phyloP scores from a whole-genome alignment of 164 flowering plant species.

The Umbellularia californica region DNA sequence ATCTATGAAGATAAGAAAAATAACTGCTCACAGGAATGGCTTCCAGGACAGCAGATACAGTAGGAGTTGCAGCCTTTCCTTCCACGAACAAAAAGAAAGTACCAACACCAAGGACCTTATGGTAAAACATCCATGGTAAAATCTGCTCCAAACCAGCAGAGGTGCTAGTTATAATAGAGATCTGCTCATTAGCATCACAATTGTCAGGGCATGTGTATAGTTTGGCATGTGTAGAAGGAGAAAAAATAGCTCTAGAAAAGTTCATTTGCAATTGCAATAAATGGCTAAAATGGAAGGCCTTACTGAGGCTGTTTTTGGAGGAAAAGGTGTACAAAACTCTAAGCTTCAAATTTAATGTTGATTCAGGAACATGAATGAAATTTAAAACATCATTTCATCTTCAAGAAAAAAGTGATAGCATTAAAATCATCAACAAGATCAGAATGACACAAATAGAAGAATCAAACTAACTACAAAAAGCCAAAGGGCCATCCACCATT shows the following conservation, averaged over 20 bases:
- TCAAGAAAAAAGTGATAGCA: not conserved
- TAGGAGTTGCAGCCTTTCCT: constrained; percentile 92
- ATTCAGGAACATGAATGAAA: not conserved
- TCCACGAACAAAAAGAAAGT: constrained; percentile 91
- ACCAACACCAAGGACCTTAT: constrained; percentile 87
- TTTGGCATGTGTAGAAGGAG: not conserved
- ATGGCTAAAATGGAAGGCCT: not conserved
- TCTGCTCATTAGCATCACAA: constrained; percentile 22
- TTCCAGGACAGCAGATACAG: constrained; percentile 76
- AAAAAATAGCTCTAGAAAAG: too few species aligned
- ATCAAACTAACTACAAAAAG: too few species aligned
- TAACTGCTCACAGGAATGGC: constrained; percentile 75
- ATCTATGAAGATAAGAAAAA: not conserved
- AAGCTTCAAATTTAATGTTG: not conserved
- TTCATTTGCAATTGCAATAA: not conserved
- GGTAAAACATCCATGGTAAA: constrained; percentile 93
- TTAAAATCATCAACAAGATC: not conserved
- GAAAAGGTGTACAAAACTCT: not conserved
- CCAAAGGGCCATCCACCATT: too few species aligned
- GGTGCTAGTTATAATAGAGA: constrained; percentile 83
- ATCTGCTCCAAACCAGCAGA: constrained; percentile 93
- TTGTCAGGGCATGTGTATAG: not conserved
- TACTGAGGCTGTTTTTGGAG: not conserved
- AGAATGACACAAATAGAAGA: not conserved
- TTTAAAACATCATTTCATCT: too few species aligned